A percentile compares a stretch with the other conserved stretches of the same genome.
phyloP scores from a whole-genome alignment of 116 monocot species.

The Cymodocea nodosa region DNA sequence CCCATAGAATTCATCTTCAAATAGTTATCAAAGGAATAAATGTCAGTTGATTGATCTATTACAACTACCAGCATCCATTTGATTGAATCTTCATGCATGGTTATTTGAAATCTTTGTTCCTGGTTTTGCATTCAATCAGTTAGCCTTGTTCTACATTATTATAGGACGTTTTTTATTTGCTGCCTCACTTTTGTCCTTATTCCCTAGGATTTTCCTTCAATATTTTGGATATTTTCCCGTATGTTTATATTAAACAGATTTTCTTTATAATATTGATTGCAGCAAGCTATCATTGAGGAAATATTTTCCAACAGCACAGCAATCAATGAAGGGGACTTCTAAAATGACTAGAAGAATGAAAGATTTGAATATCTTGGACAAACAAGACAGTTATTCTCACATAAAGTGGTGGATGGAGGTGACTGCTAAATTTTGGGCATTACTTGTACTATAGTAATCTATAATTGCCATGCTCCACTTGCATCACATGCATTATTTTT shows the following conservation, averaged over 20 bases:
- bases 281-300: conserved; percentile 29
- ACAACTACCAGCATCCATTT: no score
- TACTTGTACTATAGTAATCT: background rate
- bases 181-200: background rate
- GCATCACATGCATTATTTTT: conserved; percentile 1
- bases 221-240: background rate
- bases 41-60: no score
- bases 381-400: conserved; percentile 36
- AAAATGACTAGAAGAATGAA: conserved; percentile 28
- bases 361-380: conserved; percentile 16
- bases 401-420: conserved; percentile 97
- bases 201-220: background rate
- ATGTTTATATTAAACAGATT: background rate
- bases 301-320: conserved; percentile 20
- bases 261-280: background rate
- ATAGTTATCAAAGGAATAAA: no score
- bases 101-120: background rate
- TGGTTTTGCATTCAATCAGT: no score
- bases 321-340: conserved; percentile 14
- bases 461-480: background rate
- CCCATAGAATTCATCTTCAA: no score
- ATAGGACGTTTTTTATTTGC: background rate
- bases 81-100: no score
- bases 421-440: background rate
- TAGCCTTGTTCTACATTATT: background rate